Percentiles rank a stretch among this genome's conserved stretches.
Evolutionary conservation across 768 basidiomycete species (phyloP).

Genomic region (Lactarius akahatsu): DNA sequence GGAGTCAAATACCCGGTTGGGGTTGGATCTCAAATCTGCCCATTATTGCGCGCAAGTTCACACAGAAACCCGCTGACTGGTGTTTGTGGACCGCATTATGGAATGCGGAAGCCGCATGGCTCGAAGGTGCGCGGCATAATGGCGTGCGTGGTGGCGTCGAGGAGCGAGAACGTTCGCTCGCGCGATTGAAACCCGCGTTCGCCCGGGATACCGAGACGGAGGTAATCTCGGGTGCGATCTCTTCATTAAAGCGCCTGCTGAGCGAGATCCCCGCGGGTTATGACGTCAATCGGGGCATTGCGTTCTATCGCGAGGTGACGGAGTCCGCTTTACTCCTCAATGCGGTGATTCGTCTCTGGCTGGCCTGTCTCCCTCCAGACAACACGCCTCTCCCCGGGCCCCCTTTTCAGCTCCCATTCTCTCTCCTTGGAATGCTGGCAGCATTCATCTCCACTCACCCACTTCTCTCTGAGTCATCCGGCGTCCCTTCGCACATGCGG

Average conservation of each 20-base stretch:
- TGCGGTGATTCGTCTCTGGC: conserved; percentile 59
- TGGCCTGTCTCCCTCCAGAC: conserved; percentile 55
- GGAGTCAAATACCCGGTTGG: conserved; percentile 84
- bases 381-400: conserved; percentile 45
- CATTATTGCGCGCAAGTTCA: conserved; percentile 40
- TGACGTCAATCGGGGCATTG: conserved; percentile 18
- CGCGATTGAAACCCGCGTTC: conserved; percentile 43
- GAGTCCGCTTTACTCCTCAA: conserved; percentile 41
- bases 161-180: conserved; percentile 49
- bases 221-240: conserved; percentile 31
- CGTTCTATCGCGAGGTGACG: conserved; percentile 36
- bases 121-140: conserved; percentile 77
- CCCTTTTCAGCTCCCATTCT: conserved; percentile 62
- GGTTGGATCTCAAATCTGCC: conserved; percentile 64
- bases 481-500: conserved; percentile 35
- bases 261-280: conserved; percentile 20
- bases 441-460: conserved; percentile 50
- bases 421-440: conserved; percentile 52
- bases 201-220: conserved; percentile 29
- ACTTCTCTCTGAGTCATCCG: conserved; percentile 44
- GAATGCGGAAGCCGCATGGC: conserved; percentile 61
- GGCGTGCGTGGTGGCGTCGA: conserved; percentile 60
- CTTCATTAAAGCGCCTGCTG: conserved; percentile 28
- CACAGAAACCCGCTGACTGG: conserved; percentile 31
- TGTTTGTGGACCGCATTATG: conserved; percentile 44